Base-by-base conservation (phyloP, 2,329 filamentous ascomycete genomes). In the Diaporthe batatas region DNA sequence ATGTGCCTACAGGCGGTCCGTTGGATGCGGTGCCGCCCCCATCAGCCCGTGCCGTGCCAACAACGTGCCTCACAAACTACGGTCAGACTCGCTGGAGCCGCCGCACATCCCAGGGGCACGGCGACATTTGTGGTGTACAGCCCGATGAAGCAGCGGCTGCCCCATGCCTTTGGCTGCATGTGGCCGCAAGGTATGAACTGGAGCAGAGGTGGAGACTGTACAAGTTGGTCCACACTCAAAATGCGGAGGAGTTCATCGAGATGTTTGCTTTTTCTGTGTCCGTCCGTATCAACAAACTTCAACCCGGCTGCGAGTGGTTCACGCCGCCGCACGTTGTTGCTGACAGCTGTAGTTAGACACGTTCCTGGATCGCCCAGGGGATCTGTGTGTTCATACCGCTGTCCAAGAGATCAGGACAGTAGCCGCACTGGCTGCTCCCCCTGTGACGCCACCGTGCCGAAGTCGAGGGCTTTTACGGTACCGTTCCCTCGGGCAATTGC, bases 361-460 rank as follows among this genome's bases (percentile, higher is more conserved):
- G 72, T 73, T 73, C 72, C 72, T 74, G 70, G 70, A 70, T 72
- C n/a, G 55, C 54, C 42, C 57, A 70, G 70, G 39, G 29, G 49
- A 62, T 65, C 44, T 64, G 57, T 42, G 32, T 65, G 70, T 29
- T 42, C 39, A 59, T 70, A 67, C 36, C 70, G 49, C n/a, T 62
- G 25, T 59, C 72, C 47, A 49, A 32, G 29, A 49, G 58, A 62
- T 21, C 62, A 54, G 36, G n/a, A 55, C 34, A 25, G 39, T 36
- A 51, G 44, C 54, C 53, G 51, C 49, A 72, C 39, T 51, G 51
- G 12, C 53, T 29, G 42, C 32, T 34, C 32, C 23, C 34, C 25
- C 51, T 36, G 55, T 67, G 51, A 70, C 73, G 73, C 73, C 70
- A 74, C 65, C 23, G 16, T 65, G 39, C 44, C 49, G 51, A 49